phyloP scores from a whole-genome alignment of 116 monocot species.

The Zostera marina region DNA sequence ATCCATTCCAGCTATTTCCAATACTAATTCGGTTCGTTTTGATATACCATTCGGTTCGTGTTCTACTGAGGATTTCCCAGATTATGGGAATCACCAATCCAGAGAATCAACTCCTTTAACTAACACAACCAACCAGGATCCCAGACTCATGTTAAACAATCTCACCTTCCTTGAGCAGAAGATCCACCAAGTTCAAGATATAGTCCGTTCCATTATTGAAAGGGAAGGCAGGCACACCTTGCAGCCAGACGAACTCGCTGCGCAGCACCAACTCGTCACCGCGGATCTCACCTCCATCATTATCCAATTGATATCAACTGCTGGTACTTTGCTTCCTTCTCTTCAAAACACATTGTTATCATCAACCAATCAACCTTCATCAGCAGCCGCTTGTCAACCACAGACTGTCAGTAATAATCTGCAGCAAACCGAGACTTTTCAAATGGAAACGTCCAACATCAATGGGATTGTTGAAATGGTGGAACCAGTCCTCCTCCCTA shows the following conservation, averaged over 20 bases:
- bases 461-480: slow-evolving; percentile 5
- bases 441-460: slow-evolving; percentile 9
- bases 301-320: slow-evolving; percentile 71
- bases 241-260: slow-evolving; percentile 20
- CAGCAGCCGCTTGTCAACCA: slow-evolving; percentile 11
- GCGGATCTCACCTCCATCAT: slow-evolving; percentile 61
- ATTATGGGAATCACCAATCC: not conserved
- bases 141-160: slow-evolving; percentile 36
- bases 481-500: slow-evolving; percentile 2
- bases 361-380: slow-evolving; percentile 9
- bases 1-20: not conserved
- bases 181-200: slow-evolving; percentile 59
- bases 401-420: slow-evolving; percentile 6
- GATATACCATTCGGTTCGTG: not conserved
- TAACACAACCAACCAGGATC: slow-evolving; percentile 30
- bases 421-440: slow-evolving; percentile 8
- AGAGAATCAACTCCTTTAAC: no score
- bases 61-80: slow-evolving; percentile 1
- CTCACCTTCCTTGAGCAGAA: slow-evolving; percentile 83
- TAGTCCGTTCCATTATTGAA: slow-evolving; percentile 28
- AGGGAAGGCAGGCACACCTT: slow-evolving; percentile 14
- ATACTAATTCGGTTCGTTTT: not conserved
- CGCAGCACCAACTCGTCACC: slow-evolving; percentile 53
- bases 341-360: slow-evolving; percentile 20
- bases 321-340: slow-evolving; percentile 54